Conservation (phyloP, 768 basidiomycete species). For the Suillus decipiens region DNA sequence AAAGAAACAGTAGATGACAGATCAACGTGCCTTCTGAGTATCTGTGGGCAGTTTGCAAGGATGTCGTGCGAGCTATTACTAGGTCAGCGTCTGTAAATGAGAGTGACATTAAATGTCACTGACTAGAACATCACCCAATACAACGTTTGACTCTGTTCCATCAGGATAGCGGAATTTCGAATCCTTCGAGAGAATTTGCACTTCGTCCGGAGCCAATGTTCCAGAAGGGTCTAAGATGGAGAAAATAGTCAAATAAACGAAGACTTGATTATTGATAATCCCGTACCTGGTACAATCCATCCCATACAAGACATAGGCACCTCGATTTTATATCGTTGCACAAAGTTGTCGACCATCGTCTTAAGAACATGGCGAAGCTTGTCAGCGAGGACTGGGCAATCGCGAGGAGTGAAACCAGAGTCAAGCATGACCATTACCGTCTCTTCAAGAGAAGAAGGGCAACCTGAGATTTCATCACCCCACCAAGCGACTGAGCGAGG, state of each 20-base stretch:
- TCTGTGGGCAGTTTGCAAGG: slow-evolving; percentile 76
- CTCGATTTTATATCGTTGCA: slow-evolving; percentile 47
- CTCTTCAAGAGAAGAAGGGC: slow-evolving; percentile 63
- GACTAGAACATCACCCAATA: slow-evolving; percentile 61
- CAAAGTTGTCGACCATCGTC: slow-evolving; percentile 42
- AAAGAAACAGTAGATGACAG: neutral
- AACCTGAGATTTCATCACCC: slow-evolving; percentile 62
- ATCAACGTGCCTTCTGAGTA: slow-evolving; percentile 54
- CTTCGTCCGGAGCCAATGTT: slow-evolving; percentile 52
- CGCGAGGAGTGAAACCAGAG: slow-evolving; percentile 56
- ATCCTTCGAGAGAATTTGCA: slow-evolving; percentile 55
- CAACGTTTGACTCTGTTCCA: slow-evolving; percentile 48
- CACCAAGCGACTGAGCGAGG: slow-evolving; percentile 66
- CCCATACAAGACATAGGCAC: slow-evolving; percentile 62
- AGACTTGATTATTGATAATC: neutral
- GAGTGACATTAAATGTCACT: slow-evolving; percentile 10
- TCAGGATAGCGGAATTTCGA: slow-evolving; percentile 42
- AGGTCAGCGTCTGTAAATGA: neutral
- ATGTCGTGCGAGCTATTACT: slow-evolving; percentile 53
- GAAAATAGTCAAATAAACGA: neutral
- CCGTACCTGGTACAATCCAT: slow-evolving; percentile 58
- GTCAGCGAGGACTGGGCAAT: slow-evolving; percentile 49
- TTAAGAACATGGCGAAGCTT: slow-evolving; percentile 55
- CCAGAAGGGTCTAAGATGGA: slow-evolving; percentile 48
- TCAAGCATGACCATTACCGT: slow-evolving; percentile 58